phyloP scores from a whole-genome alignment of 331 rosid genomes.

The Malus hybrid region DNA sequence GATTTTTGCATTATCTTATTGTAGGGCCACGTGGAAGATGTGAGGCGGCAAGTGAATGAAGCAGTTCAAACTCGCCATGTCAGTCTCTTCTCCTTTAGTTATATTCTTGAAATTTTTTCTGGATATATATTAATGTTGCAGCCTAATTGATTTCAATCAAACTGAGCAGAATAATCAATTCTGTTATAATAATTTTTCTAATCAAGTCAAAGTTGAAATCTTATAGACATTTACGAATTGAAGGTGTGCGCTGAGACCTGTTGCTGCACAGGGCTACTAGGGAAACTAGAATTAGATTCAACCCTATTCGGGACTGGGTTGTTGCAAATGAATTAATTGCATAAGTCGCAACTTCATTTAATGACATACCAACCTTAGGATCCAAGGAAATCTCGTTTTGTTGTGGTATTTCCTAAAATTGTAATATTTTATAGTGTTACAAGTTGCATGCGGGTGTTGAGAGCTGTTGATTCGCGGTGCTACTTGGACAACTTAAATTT shows the following conservation, averaged over 20 bases:
- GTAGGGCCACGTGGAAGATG: conserved; percentile 88
- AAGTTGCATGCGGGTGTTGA: neutral
- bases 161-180: neutral
- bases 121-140: neutral
- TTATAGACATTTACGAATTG: neutral
- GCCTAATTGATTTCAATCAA: neutral
- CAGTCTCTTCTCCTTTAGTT: conserved; percentile 38
- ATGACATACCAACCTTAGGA: neutral
- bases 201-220: neutral
- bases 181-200: neutral
- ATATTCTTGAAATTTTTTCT: conserved; percentile 7
- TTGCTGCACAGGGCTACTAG: too few species aligned
- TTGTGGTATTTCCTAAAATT: neutral
- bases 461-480: neutral
- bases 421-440: neutral
- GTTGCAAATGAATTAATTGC: too few species aligned
- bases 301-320: neutral
- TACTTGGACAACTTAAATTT: neutral
- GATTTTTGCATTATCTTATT: conserved; percentile 25
- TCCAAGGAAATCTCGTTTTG: neutral
- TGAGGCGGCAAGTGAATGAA: conserved; percentile 85
- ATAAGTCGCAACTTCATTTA: too few species aligned
- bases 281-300: neutral
- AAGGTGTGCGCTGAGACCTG: neutral
- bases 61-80: conserved; percentile 91